These are phyloP conservation scores for Liquidambar formosana DNA, from an alignment of 164 flowering plant species.

Conservation along the genomic window DNA sequence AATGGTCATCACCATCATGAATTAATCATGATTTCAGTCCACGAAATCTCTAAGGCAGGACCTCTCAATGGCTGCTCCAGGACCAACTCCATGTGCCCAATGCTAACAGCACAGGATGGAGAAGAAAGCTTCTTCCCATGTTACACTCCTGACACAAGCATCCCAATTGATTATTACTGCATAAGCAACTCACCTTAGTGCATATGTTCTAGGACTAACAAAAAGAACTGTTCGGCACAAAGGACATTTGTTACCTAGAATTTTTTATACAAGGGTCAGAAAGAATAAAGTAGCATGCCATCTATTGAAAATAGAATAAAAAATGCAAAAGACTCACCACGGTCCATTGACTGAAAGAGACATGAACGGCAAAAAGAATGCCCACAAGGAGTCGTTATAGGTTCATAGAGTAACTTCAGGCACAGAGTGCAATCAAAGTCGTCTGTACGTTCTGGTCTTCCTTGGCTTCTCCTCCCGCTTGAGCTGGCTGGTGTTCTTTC, in stretches of 20 bases:
- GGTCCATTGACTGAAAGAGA: slow-evolving; percentile 93
- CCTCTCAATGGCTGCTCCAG: not conserved
- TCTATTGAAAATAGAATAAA: not conserved
- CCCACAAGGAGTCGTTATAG: slow-evolving; percentile 96
- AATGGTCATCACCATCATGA: not conserved
- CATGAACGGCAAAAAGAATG: slow-evolving; percentile 95
- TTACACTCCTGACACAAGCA: not conserved
- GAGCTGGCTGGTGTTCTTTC: slow-evolving; percentile 36
- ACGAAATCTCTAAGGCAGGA: not conserved
- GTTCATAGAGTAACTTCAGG: slow-evolving; percentile 82
- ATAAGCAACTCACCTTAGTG: slow-evolving; percentile 58
- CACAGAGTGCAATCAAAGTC: slow-evolving; percentile 96
- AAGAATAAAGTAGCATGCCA: not conserved
- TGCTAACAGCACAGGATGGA: slow-evolving; percentile 6
- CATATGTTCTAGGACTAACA: slow-evolving; percentile 72
- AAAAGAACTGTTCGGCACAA: slow-evolving; percentile 92
- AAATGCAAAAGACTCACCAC: slow-evolving; percentile 41
- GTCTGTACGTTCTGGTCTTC: slow-evolving; percentile 63
- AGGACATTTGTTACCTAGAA: slow-evolving; percentile 90
- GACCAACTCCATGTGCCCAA: not conserved
- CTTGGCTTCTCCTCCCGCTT: slow-evolving; percentile 36
- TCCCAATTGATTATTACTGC: not conserved
- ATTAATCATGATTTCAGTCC: not conserved
- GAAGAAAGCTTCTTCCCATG: not conserved
- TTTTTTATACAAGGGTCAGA: slow-evolving; percentile 11